Conservation (phyloP, 129 eudicot species). For the Apium graveolens region DNA sequence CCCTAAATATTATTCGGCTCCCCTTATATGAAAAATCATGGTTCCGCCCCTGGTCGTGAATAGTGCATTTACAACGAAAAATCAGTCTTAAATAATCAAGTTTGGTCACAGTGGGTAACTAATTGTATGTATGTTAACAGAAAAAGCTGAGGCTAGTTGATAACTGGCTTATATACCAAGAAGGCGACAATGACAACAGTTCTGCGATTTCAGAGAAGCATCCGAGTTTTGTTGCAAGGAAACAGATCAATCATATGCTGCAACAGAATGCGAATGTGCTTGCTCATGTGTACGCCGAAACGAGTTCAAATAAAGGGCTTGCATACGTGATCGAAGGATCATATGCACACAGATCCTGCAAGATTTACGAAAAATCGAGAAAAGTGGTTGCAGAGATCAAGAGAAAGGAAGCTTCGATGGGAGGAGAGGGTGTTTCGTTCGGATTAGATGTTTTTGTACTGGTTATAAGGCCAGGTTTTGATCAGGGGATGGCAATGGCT, state of each 20-base stretch:
- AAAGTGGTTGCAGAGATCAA: conserved; percentile 64
- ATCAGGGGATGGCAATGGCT: conserved; percentile 62
- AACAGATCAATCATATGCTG: conserved; percentile 26
- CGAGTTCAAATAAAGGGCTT: conserved; percentile 25
- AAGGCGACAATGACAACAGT: conserved; percentile 27
- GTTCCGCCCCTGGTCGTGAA: too few species aligned
- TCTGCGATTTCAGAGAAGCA: conserved; percentile 7
- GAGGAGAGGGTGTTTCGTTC: conserved; percentile 39
- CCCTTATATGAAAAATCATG: too few species aligned
- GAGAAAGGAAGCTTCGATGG: conserved; percentile 46
- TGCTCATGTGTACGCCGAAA: conserved; percentile 43
- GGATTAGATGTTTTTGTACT: conserved; percentile 73
- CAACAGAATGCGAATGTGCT: conserved; percentile 36
- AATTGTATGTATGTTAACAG: not conserved
- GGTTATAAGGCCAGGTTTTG: conserved; percentile 47
- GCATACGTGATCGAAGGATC: conserved; percentile 72
- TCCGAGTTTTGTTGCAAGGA: conserved; percentile 46
- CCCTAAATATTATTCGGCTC: too few species aligned
- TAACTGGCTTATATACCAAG: conserved; percentile 54
- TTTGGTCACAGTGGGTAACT: too few species aligned
- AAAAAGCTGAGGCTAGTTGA: conserved; percentile 50
- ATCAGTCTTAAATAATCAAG: too few species aligned
- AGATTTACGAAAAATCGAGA: conserved; percentile 53
- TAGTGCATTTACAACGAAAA: too few species aligned
- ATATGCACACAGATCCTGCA: conserved; percentile 56